Conservation (phyloP, 2,329 filamentous ascomycete genomes). For the Nothophaeocryptopus gaeumannii region DNA sequence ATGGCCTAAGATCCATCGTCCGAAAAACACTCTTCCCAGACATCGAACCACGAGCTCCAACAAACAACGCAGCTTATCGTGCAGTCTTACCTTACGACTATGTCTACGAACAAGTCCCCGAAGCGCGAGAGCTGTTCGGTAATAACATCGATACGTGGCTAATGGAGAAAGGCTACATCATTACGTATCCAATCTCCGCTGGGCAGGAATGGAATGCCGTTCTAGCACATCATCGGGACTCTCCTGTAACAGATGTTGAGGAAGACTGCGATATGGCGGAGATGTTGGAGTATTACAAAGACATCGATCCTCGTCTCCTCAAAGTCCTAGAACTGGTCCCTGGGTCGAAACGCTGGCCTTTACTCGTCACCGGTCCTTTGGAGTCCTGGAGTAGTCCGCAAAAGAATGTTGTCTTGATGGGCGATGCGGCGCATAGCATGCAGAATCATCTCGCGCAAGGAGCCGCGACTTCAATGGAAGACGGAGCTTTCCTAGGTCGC, state of each 20-base stretch:
- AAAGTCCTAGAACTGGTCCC: conserved; percentile 39
- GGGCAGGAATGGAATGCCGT: conserved; percentile 47
- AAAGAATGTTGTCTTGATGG: conserved; percentile 44
- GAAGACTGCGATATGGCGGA: conserved; percentile 43
- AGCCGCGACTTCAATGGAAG: conserved; percentile 46
- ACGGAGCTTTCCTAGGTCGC: conserved; percentile 41
- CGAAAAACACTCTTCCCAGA: conserved; percentile 40
- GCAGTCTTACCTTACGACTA: conserved; percentile 44
- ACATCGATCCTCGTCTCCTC: conserved; percentile 45
- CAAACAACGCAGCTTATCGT: conserved; percentile 44
- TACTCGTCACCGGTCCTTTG: conserved; percentile 43
- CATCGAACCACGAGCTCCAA: conserved; percentile 38
- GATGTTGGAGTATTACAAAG: conserved; percentile 42
- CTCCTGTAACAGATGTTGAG: conserved; percentile 27
- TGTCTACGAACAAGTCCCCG: conserved; percentile 28
- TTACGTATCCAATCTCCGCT: conserved; percentile 45
- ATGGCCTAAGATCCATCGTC: conserved; percentile 32
- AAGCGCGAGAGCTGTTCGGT: conserved; percentile 16
- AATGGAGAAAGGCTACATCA: conserved; percentile 41
- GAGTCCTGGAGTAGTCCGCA: conserved; percentile 40
- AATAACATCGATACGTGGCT: conserved; percentile 46
- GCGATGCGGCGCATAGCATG: conserved; percentile 42
- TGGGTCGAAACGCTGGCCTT: conserved; percentile 39
- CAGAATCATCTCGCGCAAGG: conserved; percentile 47
- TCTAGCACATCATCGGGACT: conserved; percentile 40